Evolutionary conservation across 2,329 filamentous ascomycete species (phyloP).

Genomic region (Aspergillus hortae): DNA sequence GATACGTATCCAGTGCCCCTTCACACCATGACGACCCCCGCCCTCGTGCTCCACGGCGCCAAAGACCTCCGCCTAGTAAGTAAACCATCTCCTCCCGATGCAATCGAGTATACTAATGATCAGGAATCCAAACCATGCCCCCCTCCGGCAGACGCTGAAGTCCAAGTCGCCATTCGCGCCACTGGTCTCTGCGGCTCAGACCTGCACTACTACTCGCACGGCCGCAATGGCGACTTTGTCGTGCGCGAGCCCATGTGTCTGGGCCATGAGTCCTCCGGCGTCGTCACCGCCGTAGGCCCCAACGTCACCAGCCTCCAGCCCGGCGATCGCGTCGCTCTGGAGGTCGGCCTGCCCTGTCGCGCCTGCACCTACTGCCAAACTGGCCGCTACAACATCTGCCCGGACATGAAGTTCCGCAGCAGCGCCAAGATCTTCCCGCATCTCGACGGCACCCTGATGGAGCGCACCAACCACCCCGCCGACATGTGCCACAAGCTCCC

Average conservation of each 20-base stretch:
- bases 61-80: slow-evolving; percentile 59
- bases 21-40: slow-evolving; percentile 23
- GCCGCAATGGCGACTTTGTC: slow-evolving; percentile 81
- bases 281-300: slow-evolving; percentile 67
- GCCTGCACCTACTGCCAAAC: slow-evolving; percentile 53
- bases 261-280: slow-evolving; percentile 73
- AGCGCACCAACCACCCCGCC: slow-evolving; percentile 59
- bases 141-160: slow-evolving; percentile 50
- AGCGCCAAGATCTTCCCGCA: slow-evolving; percentile 60
- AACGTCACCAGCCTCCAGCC: slow-evolving; percentile 59
- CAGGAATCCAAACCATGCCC: slow-evolving; percentile 53
- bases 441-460: slow-evolving; percentile 62
- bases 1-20: not conserved
- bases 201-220: slow-evolving; percentile 82
- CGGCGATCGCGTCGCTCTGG: slow-evolving; percentile 86
- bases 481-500: slow-evolving; percentile 59
- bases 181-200: slow-evolving; percentile 71
- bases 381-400: slow-evolving; percentile 62
- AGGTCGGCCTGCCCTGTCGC: slow-evolving; percentile 84
- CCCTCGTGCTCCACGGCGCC: slow-evolving; percentile 57
- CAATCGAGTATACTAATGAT: slow-evolving; percentile 7
- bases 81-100: not conserved
- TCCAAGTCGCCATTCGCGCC: slow-evolving; percentile 62
- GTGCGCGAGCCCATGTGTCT: slow-evolving; percentile 79
- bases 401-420: slow-evolving; percentile 55